These are phyloP conservation scores for Pseudogymnoascus sp. DNA, from an alignment of 2,329 filamentous ascomycete genomes.

Conservation along the genomic window DNA sequence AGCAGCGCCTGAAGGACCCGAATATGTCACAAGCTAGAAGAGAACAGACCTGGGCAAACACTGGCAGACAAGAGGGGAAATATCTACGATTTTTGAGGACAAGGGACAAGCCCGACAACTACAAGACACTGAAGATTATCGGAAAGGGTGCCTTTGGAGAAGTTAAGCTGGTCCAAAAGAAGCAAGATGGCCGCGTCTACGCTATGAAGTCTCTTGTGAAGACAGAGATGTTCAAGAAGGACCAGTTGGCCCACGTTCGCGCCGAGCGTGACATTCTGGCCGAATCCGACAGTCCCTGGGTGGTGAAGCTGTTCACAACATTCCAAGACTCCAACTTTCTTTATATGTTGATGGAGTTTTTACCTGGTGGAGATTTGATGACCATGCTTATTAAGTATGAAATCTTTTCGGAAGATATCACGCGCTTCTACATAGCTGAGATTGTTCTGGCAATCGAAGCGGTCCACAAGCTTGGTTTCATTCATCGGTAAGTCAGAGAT, in stretches of 20 bases:
- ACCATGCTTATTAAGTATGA: conserved; percentile 99
- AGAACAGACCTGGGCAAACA: conserved; percentile 74
- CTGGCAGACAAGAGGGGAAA: conserved; percentile 80
- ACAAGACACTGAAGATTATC: conserved; percentile 94
- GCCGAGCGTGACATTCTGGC: conserved; percentile 96
- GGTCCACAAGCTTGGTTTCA: conserved; percentile 95
- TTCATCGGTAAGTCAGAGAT: conserved; percentile 68
- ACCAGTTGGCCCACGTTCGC: conserved; percentile 93
- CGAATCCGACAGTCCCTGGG: conserved; percentile 98
- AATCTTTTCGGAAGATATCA: conserved; percentile 98
- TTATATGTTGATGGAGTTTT: conserved; percentile 99
- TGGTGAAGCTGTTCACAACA: conserved; percentile 95
- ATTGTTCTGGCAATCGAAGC: conserved; percentile 97
- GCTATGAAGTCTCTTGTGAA: conserved; percentile 98
- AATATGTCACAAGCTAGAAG: conserved; percentile 67
- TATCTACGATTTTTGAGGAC: conserved; percentile 92
- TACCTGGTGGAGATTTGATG: conserved; percentile 97
- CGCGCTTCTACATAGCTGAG: conserved; percentile 97
- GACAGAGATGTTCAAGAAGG: conserved; percentile 99
- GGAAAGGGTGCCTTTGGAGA: conserved; percentile 98
- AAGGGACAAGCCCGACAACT: conserved; percentile 88
- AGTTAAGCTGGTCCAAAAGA: conserved; percentile 94
- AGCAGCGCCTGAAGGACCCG: conserved; percentile 72
- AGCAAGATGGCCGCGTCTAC: conserved; percentile 92
- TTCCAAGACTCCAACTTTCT: conserved; percentile 96